Base-by-base conservation (phyloP, 345 rosid species). In the Ceriops zippeliana region DNA sequence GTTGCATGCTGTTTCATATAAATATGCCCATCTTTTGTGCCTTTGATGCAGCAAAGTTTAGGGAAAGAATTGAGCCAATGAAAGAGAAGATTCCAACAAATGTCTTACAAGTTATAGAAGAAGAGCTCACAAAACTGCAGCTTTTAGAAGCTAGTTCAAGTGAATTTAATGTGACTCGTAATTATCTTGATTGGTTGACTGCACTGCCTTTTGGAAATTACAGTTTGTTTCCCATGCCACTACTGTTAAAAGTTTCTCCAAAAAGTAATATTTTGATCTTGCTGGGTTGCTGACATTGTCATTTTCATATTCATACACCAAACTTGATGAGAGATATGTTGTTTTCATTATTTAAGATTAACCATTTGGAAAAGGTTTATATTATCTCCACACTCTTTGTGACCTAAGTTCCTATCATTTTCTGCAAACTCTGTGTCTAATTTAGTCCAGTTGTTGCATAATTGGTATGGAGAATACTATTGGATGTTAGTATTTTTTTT, bases 91-190 rank as follows among this genome's bases (percentile, higher is more conserved):
- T 90, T 73, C 99, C 99, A 16, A 80, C 88, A 37, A 96, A 90
- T 71, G 86, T 96, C 57, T 73, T 90, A 81, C 98, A 92, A 89
- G 98, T 92, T 66, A 92, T 92, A 65, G 97, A 95, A 79, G 99
- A 96, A 81, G 99, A 96, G 84, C 92, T 96, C 66, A 90, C 97
- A 59, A 96, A 96, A 74, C 80, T 96, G 83, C 98, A 92, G 87
- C 89, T 96, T 65, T 83, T 96, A 80, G 99, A 96, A 80, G 96
- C 99, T 69, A 96, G 99, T 81, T 96, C 99, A 30, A 96, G 99
- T 83, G 99, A 96, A 85, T 96, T 96, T 84, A 96, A 92, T 78
- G 99, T 96, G 65, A 96, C 99, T 76, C 96, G 99, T 70, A 96
- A 90, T 79, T 96, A 96, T 83, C 84, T 96, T 77, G 99, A 96